Base-by-base conservation (phyloP, 345 rosid species). In the Pugionium cornutum region DNA sequence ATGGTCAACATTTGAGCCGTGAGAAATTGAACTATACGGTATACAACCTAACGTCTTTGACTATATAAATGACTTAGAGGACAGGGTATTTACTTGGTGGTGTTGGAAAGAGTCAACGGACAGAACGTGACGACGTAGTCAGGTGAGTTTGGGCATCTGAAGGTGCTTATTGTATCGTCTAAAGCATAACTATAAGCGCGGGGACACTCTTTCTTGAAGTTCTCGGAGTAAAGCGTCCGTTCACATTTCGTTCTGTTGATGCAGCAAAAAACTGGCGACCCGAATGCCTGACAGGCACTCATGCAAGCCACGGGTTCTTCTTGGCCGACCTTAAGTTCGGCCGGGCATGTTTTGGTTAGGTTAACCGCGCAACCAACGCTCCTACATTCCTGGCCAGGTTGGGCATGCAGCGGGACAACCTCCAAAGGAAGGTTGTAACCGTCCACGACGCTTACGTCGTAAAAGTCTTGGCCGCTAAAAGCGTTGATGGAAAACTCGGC, bases 171-270 rank as follows among this genome's bases (percentile, higher is more conserved):
- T 41, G 3, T 6, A 50, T 86, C 87, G 29, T 83, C 88, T 29
- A 11, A 79, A 18, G 87, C 70, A 53, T 84, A 84, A 56, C 84
- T 86, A 60, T 83, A 83, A 49, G 89, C 92, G 35, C 73, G 79
- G 10, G 90, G 89, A 26, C 96, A 84, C 64, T 52, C 74, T 1
- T 2, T 9, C 75, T 86, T 82, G 66, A 89, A 86, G 1, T 62
- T 55, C 71, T 25, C 7, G 0, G 96, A 76, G 54, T 83, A 82
- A 0, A 18, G 2, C 1, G 83, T 76, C 0, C 88, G 86, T 1
- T 1, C 47, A 55, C 96, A 86, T 7, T 10, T 80, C 2, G 85
- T 71, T 9, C 77, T 2, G 9, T 31, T 66, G 71, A 89, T 7
- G n/a, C 44, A 88, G 35, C 88, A 89, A 26, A 66, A 83, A 29